A percentile compares a stretch with the other conserved stretches of the same genome.
These are phyloP conservation scores for Linaria vulgaris DNA, from an alignment of 257 asterid genomes.

Conservation along the genomic window DNA sequence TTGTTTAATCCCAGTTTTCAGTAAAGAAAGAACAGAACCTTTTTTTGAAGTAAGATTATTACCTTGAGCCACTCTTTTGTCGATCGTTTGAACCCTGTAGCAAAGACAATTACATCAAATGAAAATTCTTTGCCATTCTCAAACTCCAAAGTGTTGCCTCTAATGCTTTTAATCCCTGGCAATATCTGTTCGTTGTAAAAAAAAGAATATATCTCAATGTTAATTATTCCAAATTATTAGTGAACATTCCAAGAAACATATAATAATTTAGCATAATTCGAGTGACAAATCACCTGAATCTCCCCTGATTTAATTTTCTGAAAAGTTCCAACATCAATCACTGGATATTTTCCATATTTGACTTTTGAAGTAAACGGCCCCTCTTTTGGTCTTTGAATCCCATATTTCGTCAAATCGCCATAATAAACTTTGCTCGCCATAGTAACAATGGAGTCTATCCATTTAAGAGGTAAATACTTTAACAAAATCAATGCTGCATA, in stretches of 20 bases:
- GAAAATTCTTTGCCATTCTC: constrained; percentile 42
- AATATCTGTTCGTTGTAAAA: constrained; percentile 37
- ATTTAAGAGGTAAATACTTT: too few species aligned
- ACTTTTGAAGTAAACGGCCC: constrained; percentile 51
- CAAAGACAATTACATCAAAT: constrained; percentile 60
- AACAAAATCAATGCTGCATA: background rate
- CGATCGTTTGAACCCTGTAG: constrained; percentile 80
- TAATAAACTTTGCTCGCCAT: constrained; percentile 43
- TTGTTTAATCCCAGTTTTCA: too few species aligned
- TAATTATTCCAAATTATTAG: too few species aligned
- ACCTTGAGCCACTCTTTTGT: constrained; percentile 79
- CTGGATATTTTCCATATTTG: constrained; percentile 66
- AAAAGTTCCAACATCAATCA: constrained; percentile 64
- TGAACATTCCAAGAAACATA: too few species aligned
- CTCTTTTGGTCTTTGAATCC: constrained; percentile 55
- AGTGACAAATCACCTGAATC: constrained; percentile 49
- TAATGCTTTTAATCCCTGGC: constrained; percentile 35
- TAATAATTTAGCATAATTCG: too few species aligned
- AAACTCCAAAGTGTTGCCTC: constrained; percentile 43
- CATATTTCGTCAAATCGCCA: constrained; percentile 57
- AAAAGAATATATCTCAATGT: too few species aligned
- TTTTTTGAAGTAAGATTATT: too few species aligned
- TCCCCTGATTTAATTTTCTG: constrained; percentile 48
- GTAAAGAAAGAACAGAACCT: too few species aligned
- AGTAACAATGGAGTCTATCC: constrained; percentile 29